Conservation (phyloP, 805 yeast genomes). For the Starmera pachycereana region DNA sequence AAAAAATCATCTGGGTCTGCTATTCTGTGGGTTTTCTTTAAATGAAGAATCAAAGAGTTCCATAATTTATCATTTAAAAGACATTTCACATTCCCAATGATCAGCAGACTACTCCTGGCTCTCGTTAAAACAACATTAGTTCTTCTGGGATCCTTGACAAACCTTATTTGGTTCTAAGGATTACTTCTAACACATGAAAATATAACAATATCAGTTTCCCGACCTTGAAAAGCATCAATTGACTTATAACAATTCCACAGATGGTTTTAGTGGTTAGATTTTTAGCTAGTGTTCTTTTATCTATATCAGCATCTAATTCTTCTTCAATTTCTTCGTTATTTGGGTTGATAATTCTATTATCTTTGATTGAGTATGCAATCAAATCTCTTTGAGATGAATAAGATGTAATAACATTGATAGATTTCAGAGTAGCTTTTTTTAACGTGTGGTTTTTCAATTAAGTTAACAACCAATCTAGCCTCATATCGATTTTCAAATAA, state of each 20-base stretch:
- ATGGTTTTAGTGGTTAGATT: conserved; percentile 21
- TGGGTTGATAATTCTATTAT: conserved; percentile 49
- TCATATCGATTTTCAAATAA: conserved; percentile 52
- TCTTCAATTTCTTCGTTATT: conserved; percentile 32
- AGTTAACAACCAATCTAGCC: conserved; percentile 34
- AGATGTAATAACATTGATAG: conserved; percentile 66
- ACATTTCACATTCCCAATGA: conserved; percentile 48
- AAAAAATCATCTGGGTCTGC: neutral
- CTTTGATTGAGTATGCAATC: conserved; percentile 38
- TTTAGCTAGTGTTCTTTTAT: conserved; percentile 2
- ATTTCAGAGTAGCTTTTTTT: conserved; percentile 35
- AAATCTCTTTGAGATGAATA: conserved; percentile 66
- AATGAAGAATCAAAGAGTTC: conserved; percentile 35
- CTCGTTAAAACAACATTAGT: conserved; percentile 67
- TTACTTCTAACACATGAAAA: conserved; percentile 70
- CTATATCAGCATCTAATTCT: conserved; percentile 46
- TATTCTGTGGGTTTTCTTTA: conserved; percentile 20
- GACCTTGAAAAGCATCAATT: conserved; percentile 84
- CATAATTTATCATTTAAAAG: conserved; percentile 39
- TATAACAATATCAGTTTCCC: conserved; percentile 71
- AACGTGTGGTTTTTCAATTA: conserved; percentile 38
- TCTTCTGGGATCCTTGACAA: conserved; percentile 49
- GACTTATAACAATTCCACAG: conserved; percentile 39
- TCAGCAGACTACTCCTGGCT: conserved; percentile 50
- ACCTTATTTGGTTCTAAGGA: conserved; percentile 42